Evolutionary conservation across 1,139 yeast genomes (phyloP).

Genomic region (Sporopachydermia cereana): DNA sequence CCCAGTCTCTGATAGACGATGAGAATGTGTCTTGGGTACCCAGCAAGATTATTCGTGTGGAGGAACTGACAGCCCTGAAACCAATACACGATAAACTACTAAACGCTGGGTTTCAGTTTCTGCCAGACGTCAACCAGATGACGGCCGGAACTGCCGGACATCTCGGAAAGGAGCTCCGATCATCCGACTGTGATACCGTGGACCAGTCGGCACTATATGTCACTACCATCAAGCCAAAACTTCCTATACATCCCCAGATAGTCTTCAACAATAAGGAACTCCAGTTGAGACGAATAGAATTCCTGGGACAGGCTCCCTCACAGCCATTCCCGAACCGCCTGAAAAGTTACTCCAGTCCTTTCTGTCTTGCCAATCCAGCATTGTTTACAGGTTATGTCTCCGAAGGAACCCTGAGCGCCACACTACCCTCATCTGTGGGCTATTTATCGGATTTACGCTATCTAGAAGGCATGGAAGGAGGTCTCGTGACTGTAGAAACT

Average conservation of each 20-base stretch:
- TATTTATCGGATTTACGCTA: constrained; percentile 43
- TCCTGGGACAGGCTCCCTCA: background rate
- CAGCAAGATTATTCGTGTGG: background rate
- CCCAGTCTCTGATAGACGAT: background rate
- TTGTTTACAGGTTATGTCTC: constrained; percentile 39
- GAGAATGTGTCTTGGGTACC: background rate
- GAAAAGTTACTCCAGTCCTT: constrained; percentile 28
- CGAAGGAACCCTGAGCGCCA: constrained; percentile 34
- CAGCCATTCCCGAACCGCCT: background rate
- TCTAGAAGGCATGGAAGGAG: constrained; percentile 60
- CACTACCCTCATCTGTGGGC: constrained; percentile 17
- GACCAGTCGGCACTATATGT: background rate
- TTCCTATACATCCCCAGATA: background rate
- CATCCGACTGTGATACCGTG: no score
- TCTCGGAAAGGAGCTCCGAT: no score
- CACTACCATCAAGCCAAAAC: background rate
- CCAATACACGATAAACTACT: background rate
- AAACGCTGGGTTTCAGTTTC: background rate
- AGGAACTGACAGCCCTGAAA: background rate
- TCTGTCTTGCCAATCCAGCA: constrained; percentile 46
- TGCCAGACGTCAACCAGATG: background rate
- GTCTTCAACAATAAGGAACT: background rate
- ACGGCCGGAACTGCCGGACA: no score
- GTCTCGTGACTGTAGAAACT: constrained; percentile 26
- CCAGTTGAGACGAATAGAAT: background rate